Conservation (phyloP, 768 basidiomycete species). For the Amanita rubescens region DNA sequence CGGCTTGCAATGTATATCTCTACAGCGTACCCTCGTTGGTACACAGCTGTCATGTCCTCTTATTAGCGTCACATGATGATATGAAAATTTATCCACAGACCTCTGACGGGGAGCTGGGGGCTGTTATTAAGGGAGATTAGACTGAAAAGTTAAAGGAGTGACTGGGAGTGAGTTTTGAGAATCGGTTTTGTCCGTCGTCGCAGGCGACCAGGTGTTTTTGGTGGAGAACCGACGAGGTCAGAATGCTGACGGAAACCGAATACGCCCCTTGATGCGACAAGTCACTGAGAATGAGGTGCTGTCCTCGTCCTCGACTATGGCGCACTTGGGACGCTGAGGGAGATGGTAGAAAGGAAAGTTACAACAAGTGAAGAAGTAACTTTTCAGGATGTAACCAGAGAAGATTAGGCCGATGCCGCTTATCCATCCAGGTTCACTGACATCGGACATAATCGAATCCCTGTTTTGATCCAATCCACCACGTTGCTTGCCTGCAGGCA, state of each 20-base stretch:
- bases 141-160: slow-evolving; percentile 37
- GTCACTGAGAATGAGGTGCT: slow-evolving; percentile 23
- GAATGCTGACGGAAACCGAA: slow-evolving; percentile 43
- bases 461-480: slow-evolving; percentile 53
- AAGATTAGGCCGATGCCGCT: slow-evolving; percentile 44
- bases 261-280: slow-evolving; percentile 22
- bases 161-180: slow-evolving; percentile 39
- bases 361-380: slow-evolving; percentile 38
- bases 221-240: slow-evolving; percentile 22
- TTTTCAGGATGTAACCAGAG: slow-evolving; percentile 42
- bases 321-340: slow-evolving; percentile 26
- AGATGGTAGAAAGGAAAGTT: slow-evolving; percentile 29
- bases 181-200: slow-evolving; percentile 26
- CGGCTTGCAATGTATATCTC: not conserved
- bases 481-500: slow-evolving; percentile 82
- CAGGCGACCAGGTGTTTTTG: slow-evolving; percentile 25
- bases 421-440: slow-evolving; percentile 40
- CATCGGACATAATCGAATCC: slow-evolving; percentile 36
- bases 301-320: slow-evolving; percentile 26
- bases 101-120: slow-evolving; percentile 1
- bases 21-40: not conserved
- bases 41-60: not conserved
- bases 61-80: not conserved
- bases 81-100: not conserved
- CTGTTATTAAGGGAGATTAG: slow-evolving; percentile 18